Percentiles rank a stretch among this genome's conserved stretches.
phyloP scores from a whole-genome alignment of 2,329 filamentous ascomycete species.

The Colletotrichum camelliae region DNA sequence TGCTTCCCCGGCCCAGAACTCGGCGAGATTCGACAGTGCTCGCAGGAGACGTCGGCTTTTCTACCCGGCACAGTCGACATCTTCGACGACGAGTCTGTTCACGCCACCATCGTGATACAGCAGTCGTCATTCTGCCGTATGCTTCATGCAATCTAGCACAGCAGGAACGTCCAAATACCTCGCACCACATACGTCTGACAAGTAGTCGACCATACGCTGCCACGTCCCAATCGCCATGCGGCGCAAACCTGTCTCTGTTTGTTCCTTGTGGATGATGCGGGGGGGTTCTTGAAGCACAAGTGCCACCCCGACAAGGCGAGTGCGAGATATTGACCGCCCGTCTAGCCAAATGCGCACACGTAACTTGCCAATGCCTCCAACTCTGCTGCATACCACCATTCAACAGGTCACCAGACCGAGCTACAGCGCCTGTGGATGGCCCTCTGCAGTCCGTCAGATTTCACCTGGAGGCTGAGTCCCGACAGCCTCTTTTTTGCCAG shows the following conservation, averaged over 20 bases:
- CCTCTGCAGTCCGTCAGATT: background rate
- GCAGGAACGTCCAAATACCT: background rate
- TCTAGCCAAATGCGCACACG: background rate
- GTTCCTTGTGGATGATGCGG: background rate
- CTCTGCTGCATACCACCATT: background rate
- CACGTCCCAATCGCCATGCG: background rate
- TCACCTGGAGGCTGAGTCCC: background rate
- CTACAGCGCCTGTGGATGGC: background rate
- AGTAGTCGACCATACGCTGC: background rate
- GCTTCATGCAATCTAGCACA: background rate
- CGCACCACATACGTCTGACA: background rate
- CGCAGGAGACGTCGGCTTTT: constrained; percentile 2
- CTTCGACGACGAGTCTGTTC: background rate
- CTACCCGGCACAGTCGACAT: constrained; percentile 6
- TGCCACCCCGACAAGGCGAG: background rate
- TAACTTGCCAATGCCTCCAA: background rate
- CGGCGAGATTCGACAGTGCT: constrained; percentile 2
- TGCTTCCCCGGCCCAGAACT: constrained; percentile 17
- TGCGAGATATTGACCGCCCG: background rate
- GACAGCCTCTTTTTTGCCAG: background rate
- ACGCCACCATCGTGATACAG: background rate
- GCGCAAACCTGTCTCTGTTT: background rate
- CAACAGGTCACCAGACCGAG: background rate
- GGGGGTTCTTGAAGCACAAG: background rate
- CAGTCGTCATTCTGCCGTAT: background rate